Conservation (phyloP, 805 yeast species). For the Monosporozyma siamensis region DNA sequence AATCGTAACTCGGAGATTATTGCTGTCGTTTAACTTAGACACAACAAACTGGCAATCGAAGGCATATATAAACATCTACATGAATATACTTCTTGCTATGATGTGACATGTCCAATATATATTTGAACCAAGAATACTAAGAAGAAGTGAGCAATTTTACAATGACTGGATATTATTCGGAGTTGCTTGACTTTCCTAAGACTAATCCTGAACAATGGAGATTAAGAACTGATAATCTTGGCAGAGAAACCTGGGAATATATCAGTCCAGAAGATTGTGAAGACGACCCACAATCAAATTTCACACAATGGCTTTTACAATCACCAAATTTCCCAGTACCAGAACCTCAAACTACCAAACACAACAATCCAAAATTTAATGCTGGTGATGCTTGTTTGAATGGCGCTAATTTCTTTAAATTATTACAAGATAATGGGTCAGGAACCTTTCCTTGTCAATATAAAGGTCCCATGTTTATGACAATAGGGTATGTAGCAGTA, state of each 20-base stretch:
- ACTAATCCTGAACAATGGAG: slow-evolving; percentile 76
- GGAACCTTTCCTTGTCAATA: slow-evolving; percentile 90
- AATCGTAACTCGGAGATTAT: background rate
- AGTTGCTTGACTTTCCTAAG: slow-evolving; percentile 50
- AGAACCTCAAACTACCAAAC: slow-evolving; percentile 22
- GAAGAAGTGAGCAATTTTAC: no score
- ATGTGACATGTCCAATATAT: no score
- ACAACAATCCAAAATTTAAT: slow-evolving; percentile 23
- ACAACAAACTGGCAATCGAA: no score
- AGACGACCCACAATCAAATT: slow-evolving; percentile 42
- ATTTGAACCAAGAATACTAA: no score
- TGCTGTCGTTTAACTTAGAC: no score
- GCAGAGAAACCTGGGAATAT: slow-evolving; percentile 78
- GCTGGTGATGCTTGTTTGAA: slow-evolving; percentile 58
- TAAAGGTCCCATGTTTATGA: slow-evolving; percentile 97
- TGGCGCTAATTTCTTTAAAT: slow-evolving; percentile 61
- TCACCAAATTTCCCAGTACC: slow-evolving; percentile 33
- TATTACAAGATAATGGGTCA: slow-evolving; percentile 63
- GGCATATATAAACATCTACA: no score
- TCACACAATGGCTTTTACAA: slow-evolving; percentile 47
- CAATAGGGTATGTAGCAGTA: slow-evolving; percentile 76
- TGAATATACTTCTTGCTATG: no score
- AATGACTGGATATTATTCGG: slow-evolving; percentile 43
- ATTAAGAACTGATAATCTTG: slow-evolving; percentile 55
- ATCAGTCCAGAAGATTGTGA: slow-evolving; percentile 31